Evolutionary conservation across 345 rosid genomes (phyloP), one percentile per base, ranked within the genome.

Genomic region (Lepidium sativum): DNA sequence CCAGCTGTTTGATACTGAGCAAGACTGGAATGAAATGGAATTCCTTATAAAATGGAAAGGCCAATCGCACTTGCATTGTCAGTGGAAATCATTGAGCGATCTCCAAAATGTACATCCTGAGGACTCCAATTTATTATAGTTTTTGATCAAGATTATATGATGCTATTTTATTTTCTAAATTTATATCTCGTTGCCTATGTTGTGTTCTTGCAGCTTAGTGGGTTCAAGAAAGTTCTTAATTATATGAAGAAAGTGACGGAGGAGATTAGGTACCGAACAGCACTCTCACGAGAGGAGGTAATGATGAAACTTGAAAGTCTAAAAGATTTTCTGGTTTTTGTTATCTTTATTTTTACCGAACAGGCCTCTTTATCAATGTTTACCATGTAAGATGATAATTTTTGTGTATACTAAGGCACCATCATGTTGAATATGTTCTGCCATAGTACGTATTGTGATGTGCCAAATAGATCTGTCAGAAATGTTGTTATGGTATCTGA

Each of bases 41-140:
- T 91, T 91, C 78, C 74, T 91, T 71, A 90, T 95, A 62, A 95
- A 95, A 80, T 95, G 97, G 99, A 95, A 95, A 76, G 97, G 97
- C 77, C 97, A 86, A 83, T 95, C 99, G 20, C 99, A 95, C 71
- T 80, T 95, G 77, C 99, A 95, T 63, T 95, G 96, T 71, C 95
- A 85, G 78, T 95, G 99, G 99, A 95, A 91, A 76, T 76, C 91
- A 27, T 73, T 88, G 61, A 60, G 77, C 39, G 91, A 95, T 56
- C 73, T 95, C 58, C 99, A 95, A 79, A 85, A 85, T 85, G 99
- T 95, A 85, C 63, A 86, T 56, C 40, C 65, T 14, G 34, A 31
- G 31, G 58, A 44, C 38, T 54, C 45, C 53, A 43, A 29, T 47
- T 48, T 34, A 27, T 52, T n/a, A 21, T 54, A 32, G 15, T 53